These are phyloP conservation scores for Gryganskiella cystojenkinii DNA, from an alignment of 192 early-diverging fungal genomes.

Conservation along the genomic window DNA sequence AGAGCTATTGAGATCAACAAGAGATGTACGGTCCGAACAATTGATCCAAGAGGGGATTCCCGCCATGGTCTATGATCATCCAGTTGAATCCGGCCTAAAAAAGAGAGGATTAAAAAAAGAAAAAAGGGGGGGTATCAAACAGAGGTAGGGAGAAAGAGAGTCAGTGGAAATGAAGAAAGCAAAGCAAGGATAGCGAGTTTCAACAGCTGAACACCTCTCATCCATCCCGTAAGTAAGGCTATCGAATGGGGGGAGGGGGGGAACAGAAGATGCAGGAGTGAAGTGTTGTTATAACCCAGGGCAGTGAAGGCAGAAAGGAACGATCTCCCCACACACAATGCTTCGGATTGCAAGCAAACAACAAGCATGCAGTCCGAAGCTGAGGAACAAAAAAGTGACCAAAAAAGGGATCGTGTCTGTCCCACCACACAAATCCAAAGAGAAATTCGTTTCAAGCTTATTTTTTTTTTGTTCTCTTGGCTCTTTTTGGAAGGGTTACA, in stretches of 20 bases:
- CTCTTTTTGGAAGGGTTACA: background rate
- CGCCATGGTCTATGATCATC: slow-evolving; percentile 21
- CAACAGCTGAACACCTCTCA: background rate
- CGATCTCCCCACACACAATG: background rate
- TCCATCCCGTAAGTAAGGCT: background rate
- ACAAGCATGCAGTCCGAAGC: too few species aligned
- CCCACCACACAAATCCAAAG: background rate
- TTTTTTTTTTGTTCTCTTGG: background rate
- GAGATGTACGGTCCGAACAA: slow-evolving; percentile 7
- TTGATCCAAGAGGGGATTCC: slow-evolving; percentile 13
- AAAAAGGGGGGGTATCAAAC: background rate
- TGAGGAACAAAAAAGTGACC: background rate
- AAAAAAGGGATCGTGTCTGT: too few species aligned
- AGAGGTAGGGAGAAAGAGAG: background rate
- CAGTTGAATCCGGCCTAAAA: slow-evolving; percentile 33
- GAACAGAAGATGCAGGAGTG: background rate
- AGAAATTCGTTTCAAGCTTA: slow-evolving; percentile 16
- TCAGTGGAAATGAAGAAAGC: background rate
- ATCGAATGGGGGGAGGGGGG: background rate
- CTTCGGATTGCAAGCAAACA: too few species aligned
- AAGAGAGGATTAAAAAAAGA: background rate
- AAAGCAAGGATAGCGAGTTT: background rate
- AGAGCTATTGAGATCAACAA: slow-evolving; percentile 17
- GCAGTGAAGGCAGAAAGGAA: slow-evolving; percentile 1
- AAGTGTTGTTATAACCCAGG: too few species aligned